Conservation (phyloP, 805 yeast species). For the Candida incommunis region DNA sequence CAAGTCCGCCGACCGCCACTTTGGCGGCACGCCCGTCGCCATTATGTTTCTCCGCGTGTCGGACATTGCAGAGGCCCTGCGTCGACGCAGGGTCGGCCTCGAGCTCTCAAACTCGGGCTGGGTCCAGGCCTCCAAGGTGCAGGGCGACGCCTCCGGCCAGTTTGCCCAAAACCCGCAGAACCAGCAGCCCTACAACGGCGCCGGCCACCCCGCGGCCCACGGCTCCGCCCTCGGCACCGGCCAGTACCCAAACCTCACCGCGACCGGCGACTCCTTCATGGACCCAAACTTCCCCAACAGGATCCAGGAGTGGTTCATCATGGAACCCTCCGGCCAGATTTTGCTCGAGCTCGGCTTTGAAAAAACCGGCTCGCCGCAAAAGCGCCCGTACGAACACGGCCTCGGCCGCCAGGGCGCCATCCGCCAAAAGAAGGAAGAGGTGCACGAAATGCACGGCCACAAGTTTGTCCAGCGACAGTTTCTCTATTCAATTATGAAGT, state of each 20-base stretch:
- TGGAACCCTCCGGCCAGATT: constrained; percentile 92
- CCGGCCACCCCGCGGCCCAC: not conserved
- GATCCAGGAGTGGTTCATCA: constrained; percentile 71
- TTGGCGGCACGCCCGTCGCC: constrained; percentile 57
- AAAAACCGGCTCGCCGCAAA: constrained; percentile 39
- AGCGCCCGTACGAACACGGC: constrained; percentile 32
- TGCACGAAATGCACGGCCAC: constrained; percentile 92
- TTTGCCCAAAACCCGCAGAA: not conserved
- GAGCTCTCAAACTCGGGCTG: constrained; percentile 66
- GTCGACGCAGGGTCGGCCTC: constrained; percentile 73
- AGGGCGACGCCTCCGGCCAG: not conserved
- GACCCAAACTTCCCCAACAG: not conserved
- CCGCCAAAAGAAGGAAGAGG: constrained; percentile 71
- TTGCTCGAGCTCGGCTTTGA: constrained; percentile 65
- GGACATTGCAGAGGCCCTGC: constrained; percentile 87
- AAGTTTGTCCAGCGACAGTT: constrained; percentile 91
- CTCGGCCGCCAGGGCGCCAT: constrained; percentile 97
- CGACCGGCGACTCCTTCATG: not conserved
- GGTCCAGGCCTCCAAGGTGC: constrained; percentile 51
- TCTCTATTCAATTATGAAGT: constrained; percentile 80
- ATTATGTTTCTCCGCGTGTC: constrained; percentile 81
- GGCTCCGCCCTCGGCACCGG: not conserved
- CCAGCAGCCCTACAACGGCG: not conserved
- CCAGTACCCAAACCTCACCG: not conserved
- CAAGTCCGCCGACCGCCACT: constrained; percentile 45